These are phyloP conservation scores for Populus hybrid DNA, from an alignment of 441 rosid genomes.

Conservation along the genomic window DNA sequence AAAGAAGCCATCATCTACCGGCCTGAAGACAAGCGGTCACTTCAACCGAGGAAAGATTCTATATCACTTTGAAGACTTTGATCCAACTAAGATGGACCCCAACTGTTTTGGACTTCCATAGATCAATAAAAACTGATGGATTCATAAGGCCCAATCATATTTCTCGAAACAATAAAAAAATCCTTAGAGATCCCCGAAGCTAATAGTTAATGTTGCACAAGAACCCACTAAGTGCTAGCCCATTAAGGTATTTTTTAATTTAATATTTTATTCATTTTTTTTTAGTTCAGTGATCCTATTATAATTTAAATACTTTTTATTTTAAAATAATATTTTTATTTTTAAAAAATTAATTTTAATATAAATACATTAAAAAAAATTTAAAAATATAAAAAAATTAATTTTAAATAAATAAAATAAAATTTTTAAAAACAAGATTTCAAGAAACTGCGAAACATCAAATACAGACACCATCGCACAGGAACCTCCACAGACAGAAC, in stretches of 20 bases:
- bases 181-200: not conserved
- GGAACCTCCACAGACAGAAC: no score
- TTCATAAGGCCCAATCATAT: not conserved
- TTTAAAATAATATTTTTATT: no score
- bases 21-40: not conserved
- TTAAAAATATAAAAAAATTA: no score
- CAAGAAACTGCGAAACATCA: no score
- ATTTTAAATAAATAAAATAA: no score
- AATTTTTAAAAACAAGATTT: no score
- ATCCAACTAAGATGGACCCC: not conserved
- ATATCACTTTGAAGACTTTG: not conserved
- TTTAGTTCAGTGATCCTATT: no score
- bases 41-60: not conserved
- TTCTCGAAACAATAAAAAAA: not conserved
- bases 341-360: no score
- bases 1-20: not conserved
- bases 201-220: not conserved
- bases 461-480: no score
- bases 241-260: not conserved
- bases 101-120: not conserved
- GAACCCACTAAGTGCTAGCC: not conserved
- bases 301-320: no score
- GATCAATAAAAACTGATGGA: not conserved
- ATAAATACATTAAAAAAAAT: no score
- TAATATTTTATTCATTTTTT: no score